Evolutionary conservation across 768 basidiomycete species (phyloP).

Genomic region (Boletus bicolor): DNA sequence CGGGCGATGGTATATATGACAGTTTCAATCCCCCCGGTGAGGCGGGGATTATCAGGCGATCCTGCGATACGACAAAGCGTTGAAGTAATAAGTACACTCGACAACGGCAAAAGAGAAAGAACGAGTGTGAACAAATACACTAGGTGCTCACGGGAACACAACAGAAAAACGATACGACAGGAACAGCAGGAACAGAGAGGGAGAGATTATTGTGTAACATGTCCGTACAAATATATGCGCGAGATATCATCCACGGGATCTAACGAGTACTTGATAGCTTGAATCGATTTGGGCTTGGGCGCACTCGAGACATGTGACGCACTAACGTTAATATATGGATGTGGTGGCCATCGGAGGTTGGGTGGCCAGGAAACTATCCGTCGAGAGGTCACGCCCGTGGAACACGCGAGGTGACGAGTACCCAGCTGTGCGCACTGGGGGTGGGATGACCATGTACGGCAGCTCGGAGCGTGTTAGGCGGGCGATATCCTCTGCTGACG

Average conservation of each 20-base stretch:
- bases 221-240: conserved; percentile 10
- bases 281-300: background rate
- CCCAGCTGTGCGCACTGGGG: conserved; percentile 36
- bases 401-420: conserved; percentile 19
- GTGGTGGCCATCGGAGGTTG: conserved; percentile 25
- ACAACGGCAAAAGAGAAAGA: background rate
- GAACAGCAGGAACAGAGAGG: background rate
- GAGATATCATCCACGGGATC: conserved; percentile 7
- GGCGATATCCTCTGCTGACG: conserved; percentile 26
- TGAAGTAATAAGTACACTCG: background rate
- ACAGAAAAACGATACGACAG: background rate
- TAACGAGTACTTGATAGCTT: background rate
- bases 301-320: conserved; percentile 5
- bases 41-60: background rate
- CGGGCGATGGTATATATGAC: background rate
- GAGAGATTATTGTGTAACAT: conserved; percentile 10
- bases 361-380: conserved; percentile 24
- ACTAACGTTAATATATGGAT: conserved; percentile 18
- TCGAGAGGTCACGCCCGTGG: conserved; percentile 27
- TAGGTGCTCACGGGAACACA: background rate
- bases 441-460: conserved; percentile 35
- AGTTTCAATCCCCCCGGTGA: background rate
- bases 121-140: background rate
- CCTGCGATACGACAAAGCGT: background rate
- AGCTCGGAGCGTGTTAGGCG: conserved; percentile 23